Conservation (phyloP, 2,329 filamentous ascomycete species). For the Colletotrichum zoysiae region DNA sequence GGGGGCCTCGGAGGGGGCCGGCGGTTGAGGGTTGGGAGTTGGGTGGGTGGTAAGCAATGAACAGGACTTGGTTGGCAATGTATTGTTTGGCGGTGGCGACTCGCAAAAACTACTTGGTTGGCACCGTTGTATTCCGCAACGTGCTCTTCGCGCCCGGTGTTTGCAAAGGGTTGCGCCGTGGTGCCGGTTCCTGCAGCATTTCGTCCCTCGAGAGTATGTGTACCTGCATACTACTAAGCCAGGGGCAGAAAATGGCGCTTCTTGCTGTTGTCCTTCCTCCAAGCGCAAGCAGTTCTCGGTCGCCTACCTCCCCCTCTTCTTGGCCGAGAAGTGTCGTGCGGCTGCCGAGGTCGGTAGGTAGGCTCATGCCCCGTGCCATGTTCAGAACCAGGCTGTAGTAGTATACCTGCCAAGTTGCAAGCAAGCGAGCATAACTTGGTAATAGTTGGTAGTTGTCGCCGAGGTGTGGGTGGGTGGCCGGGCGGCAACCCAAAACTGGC, state of each 20-base stretch:
- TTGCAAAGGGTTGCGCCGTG: constrained; percentile 32
- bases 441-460: background rate
- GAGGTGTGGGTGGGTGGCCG: constrained; percentile 19
- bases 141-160: constrained; percentile 33
- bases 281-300: background rate
- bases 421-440: background rate
- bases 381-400: background rate
- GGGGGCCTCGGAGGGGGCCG: constrained; percentile 13
- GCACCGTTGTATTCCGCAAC: background rate
- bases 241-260: constrained; percentile 42
- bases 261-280: constrained; percentile 5
- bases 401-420: background rate
- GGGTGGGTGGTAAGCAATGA: constrained; percentile 30
- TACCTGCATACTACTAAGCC: constrained; percentile 41
- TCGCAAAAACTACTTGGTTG: constrained; percentile 24
- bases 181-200: constrained; percentile 41
- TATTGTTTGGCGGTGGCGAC: constrained; percentile 18
- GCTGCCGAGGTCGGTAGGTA: no score
- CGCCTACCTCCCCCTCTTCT: constrained; percentile 23
- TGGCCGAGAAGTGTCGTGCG: constrained; percentile 3
- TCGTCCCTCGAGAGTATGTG: constrained; percentile 15
- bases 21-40: constrained; percentile 22
- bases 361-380: no score
- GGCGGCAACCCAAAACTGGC: constrained; percentile 26
- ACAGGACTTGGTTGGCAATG: background rate